These are phyloP conservation scores for Stemphylium beticola DNA, from an alignment of 2,329 filamentous ascomycete species.

Conservation along the genomic window DNA sequence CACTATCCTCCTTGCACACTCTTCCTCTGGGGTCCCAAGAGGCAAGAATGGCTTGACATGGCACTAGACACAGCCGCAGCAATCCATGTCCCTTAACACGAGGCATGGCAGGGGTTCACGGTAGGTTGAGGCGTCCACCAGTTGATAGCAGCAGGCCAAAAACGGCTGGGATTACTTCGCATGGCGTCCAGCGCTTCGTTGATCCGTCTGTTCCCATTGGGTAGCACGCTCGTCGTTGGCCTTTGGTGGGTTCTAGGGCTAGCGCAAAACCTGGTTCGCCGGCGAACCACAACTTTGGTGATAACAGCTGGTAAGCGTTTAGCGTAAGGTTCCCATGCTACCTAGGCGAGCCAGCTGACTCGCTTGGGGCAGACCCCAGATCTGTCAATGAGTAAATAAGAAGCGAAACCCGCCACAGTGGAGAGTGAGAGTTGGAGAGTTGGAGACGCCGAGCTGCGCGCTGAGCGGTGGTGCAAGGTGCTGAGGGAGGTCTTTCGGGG, in stretches of 20 bases:
- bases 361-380: neutral
- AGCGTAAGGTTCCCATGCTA: constrained; percentile 1
- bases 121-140: constrained; percentile 3
- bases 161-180: constrained; percentile 1
- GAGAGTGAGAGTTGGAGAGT: neutral
- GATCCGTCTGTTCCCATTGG: constrained; percentile 1
- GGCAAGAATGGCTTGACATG: constrained; percentile 1
- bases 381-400: neutral
- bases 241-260: constrained; percentile 3
- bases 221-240: neutral
- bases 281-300: constrained; percentile 8
- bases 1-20: neutral
- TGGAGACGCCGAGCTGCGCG: neutral
- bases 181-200: constrained; percentile 2
- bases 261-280: constrained; percentile 1
- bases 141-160: constrained; percentile 4
- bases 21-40: neutral
- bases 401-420: neutral
- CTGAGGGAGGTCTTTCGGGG: neutral
- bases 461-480: neutral
- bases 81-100: neutral
- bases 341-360: constrained; percentile 5
- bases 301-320: constrained; percentile 4
- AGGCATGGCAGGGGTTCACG: constrained; percentile 6
- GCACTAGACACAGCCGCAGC: neutral